Evolutionary conservation across 331 rosid genomes (phyloP).

Genomic region (Malus hybrid): DNA sequence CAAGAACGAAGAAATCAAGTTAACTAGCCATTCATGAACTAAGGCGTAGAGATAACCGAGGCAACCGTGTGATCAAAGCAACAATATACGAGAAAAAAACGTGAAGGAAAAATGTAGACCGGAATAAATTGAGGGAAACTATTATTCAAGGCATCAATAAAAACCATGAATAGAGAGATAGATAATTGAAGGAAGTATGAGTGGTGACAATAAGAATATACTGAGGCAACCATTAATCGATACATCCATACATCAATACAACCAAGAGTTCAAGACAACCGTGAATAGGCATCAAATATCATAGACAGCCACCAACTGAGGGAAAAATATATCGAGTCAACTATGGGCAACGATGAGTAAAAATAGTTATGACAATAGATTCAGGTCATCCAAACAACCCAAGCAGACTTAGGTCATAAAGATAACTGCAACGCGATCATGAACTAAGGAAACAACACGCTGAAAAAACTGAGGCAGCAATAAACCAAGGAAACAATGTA

Average conservation of each 20-base stretch:
- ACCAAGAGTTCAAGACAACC: neutral
- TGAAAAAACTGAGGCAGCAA: neutral
- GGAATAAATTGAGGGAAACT: neutral
- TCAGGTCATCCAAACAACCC: neutral
- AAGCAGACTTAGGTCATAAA: neutral
- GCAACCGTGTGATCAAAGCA: neutral
- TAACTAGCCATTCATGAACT: neutral
- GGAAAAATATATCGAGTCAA: neutral
- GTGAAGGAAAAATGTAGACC: no score
- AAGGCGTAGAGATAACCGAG: neutral
- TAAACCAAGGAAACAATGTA: neutral
- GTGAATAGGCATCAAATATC: neutral
- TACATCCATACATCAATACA: neutral
- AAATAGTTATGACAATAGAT: neutral
- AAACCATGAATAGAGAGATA: neutral
- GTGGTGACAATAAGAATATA: neutral
- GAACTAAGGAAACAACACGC: neutral
- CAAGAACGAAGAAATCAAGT: neutral
- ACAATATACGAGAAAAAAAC: no score
- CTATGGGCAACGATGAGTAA: neutral
- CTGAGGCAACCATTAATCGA: neutral
- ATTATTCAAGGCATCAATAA: neutral
- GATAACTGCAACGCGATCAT: neutral
- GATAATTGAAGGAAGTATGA: neutral
- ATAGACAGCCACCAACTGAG: neutral